Percentiles rank a stretch among this genome's conserved stretches.
These are phyloP conservation scores for Trichoderma sp. DNA, from an alignment of 2,329 filamentous ascomycete genomes.

Conservation along the genomic window DNA sequence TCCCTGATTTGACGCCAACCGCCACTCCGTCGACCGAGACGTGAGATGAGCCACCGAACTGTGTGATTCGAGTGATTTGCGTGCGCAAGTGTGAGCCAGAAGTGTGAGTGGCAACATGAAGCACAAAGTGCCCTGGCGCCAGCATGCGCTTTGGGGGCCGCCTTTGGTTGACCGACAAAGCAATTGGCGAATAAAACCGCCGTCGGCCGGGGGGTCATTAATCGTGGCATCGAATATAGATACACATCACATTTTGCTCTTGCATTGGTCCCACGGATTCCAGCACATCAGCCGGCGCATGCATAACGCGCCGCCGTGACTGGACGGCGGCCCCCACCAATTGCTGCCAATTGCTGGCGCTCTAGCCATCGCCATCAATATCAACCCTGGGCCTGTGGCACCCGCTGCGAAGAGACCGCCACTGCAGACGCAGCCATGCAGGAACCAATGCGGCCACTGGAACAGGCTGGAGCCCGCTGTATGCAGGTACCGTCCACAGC, in stretches of 20 bases:
- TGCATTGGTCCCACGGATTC: not conserved
- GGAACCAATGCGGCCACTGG: constrained; percentile 18
- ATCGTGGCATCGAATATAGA: not conserved
- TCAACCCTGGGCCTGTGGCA: not conserved
- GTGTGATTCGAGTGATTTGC: not conserved
- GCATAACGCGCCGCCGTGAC: constrained; percentile 5
- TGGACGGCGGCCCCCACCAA: constrained; percentile 9
- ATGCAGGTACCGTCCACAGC: constrained; percentile 18
- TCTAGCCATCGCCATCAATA: constrained; percentile 2
- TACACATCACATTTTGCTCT: not conserved
- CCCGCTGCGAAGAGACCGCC: constrained; percentile 13
- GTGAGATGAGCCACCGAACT: not conserved
- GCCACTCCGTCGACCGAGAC: not conserved
- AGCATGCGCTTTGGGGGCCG: not conserved
- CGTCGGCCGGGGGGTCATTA: not conserved
- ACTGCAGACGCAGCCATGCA: constrained; percentile 19
- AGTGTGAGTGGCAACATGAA: not conserved
- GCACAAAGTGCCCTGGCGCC: not conserved
- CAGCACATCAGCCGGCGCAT: constrained; percentile 4
- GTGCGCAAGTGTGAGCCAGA: not conserved
- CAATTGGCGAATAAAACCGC: not conserved
- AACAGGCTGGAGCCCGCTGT: constrained; percentile 11
- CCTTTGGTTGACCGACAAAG: constrained; percentile 11
- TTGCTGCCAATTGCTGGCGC: not conserved
- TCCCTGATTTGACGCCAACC: not conserved